Evolutionary conservation across 108 stramenopile genomes (phyloP), one percentile per base, ranked within the genome.

Genomic region (Poteriospumella lacustris): DNA sequence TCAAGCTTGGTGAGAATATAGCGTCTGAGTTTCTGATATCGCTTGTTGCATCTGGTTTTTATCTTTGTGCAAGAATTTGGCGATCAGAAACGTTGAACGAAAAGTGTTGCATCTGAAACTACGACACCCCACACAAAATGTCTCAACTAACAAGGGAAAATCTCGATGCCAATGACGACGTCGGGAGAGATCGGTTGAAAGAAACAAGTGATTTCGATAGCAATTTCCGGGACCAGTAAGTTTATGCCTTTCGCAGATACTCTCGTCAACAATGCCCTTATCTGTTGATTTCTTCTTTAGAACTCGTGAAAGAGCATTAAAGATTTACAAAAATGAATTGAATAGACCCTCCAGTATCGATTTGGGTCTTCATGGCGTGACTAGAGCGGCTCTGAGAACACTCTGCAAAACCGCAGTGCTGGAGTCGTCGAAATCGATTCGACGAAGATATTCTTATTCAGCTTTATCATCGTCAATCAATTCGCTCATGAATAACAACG

Each of bases 281-380:
- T 64, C 60, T 64, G 31, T 64, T 64, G 28, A 34, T 34, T 31
- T 34, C 36, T 24, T 64, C 60, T 12, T 31, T 64, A 64, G 60
- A 19, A 33, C 24, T 12, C 60, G 60, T 31, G 60, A 64, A 34
- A 3, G 60, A 64, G 60, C 60, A 12, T 33, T 64, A 5, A 64
- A 64, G 36, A 64, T 64, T 24, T 64, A 64, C 36, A 64, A 64
- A 64, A 33, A 64, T 64, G 60, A 64, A 24, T 33, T 64, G 36
- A 64, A 64, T 64, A 26, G 60, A 3, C 60, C 60, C 28, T 12
- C 15, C 5, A 31, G 60, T 33, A 64, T 31, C 5, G 60, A 64
- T 64, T 34, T 64, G 60, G 60, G 60, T 3, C 36, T 64, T 9
- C 60, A 64, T 64, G 60, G 60, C 24, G 31, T 33, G 5, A 64